Evolutionary conservation across 768 basidiomycete genomes (phyloP).

Genomic region (Suillus hirtellus): DNA sequence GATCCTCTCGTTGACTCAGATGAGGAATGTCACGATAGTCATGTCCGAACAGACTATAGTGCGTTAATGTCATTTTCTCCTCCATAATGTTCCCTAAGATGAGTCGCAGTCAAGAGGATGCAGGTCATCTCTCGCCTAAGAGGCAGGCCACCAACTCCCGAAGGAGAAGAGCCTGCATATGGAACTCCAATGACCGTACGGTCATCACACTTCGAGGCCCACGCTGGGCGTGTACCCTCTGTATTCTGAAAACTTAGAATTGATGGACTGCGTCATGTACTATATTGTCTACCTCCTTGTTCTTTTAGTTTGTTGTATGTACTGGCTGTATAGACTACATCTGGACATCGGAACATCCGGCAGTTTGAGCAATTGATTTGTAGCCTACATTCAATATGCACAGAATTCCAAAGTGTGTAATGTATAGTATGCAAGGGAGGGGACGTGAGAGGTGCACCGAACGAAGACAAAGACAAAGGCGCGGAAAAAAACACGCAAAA

Average conservation of each 20-base stretch:
- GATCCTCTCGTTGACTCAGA: slow-evolving; percentile 81
- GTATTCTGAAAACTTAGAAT: slow-evolving; percentile 2
- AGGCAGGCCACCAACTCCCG: slow-evolving; percentile 59
- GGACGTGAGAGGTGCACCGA: slow-evolving; percentile 14
- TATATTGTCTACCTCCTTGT: background rate
- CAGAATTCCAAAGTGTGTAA: slow-evolving; percentile 26
- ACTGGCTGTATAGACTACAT: slow-evolving; percentile 3
- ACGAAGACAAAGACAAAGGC: slow-evolving; percentile 11
- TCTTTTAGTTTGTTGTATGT: slow-evolving; percentile 9
- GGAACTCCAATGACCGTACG: slow-evolving; percentile 3
- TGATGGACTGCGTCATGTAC: background rate
- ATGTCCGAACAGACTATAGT: slow-evolving; percentile 69
- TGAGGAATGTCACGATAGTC: slow-evolving; percentile 65
- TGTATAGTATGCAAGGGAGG: slow-evolving; percentile 24
- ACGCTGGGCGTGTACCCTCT: slow-evolving; percentile 6
- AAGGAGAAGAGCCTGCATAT: slow-evolving; percentile 31
- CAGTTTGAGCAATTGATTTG: slow-evolving; percentile 7
- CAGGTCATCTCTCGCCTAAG: slow-evolving; percentile 60
- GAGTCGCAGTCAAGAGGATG: slow-evolving; percentile 53
- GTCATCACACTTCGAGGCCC: slow-evolving; percentile 1
- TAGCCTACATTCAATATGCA: slow-evolving; percentile 21
- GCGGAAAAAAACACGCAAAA: slow-evolving; percentile 15
- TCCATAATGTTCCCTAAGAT: slow-evolving; percentile 14
- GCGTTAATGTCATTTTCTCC: slow-evolving; percentile 17
- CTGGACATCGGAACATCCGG: slow-evolving; percentile 1